Evolutionary conservation across 768 basidiomycete genomes (phyloP), one percentile per base, ranked within the genome.

Genomic region (Phylloporus sp.): DNA sequence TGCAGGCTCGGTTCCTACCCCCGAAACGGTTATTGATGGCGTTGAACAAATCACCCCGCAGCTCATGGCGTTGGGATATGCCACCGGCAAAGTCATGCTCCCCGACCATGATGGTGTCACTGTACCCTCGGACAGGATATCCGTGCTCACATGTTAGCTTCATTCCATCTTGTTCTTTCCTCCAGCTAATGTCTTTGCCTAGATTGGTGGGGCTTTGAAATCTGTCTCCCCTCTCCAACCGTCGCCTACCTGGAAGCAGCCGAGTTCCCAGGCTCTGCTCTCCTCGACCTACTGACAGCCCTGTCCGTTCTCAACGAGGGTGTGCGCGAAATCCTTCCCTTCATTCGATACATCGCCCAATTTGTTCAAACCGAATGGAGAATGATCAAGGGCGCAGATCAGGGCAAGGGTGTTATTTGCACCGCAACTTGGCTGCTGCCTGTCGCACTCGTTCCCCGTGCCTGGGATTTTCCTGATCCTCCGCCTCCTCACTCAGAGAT

Each of bases 181-280:
- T 36, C 26, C 1, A 35, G 18, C 50, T 56, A 46, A 62, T 43
- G 2, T 17, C 28, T 31, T 38, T 45, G 13, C 34, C 35, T 48
- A 91, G 89, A 91, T 64, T 92, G 90, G 90, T 94, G 90, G 90
- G 90, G 90, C 13, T 70, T 89, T 11, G 90, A 94, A 60, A 45
- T 92, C 0, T 74, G 81, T 28, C 71, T 94, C 22, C 90, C 91
- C 5, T 77, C 82, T 17, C 77, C 88, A 1, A 78, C 87, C 1
- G 57, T 94, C 28, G 60, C 59, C 23, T 77, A 80, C 58, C 74
- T 94, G 17, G 62, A 67, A 36, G 81, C 83, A 70, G 82, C 42
- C 81, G 85, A 36, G 73, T 90, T 48, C 65, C 84, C 20, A 68
- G 72, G 54, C 21, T 28, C 59, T 52, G 69, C 83, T 0, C 61